These are phyloP conservation scores for Terfezia claveryi DNA, from an alignment of 495 filamentous ascomycete species.

Conservation along the genomic window DNA sequence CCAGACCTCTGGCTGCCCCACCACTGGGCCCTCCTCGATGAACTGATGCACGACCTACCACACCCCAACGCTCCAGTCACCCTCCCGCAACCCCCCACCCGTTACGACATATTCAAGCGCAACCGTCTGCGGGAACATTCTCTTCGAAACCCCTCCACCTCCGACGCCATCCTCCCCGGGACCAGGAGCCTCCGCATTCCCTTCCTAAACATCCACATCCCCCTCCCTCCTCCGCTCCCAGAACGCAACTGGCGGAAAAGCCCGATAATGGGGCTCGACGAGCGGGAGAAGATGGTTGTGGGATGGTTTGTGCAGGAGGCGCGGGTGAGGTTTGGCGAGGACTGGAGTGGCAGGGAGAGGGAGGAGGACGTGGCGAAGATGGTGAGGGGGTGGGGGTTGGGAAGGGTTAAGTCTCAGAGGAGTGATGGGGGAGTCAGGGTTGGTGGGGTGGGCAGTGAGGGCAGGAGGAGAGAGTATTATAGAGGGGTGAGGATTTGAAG, in stretches of 20 bases:
- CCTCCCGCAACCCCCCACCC: no score
- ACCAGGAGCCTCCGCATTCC: no score
- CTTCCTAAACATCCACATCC: no score
- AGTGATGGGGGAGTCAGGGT: neutral
- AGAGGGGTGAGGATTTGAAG: neutral
- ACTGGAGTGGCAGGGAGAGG: neutral
- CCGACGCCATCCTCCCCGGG: no score
- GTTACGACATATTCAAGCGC: no score
- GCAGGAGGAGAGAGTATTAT: neutral
- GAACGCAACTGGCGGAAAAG: neutral
- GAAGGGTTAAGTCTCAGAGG: neutral
- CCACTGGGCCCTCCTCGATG: no score
- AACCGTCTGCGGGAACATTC: no score
- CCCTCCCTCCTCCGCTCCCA: no score
- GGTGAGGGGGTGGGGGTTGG: neutral
- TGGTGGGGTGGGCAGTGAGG: neutral
- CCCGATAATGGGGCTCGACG: neutral
- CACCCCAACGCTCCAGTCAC: no score
- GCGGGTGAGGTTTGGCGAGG: neutral
- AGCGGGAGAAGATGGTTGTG: neutral
- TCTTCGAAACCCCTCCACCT: no score
- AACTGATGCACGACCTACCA: no score
- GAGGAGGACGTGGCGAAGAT: neutral
- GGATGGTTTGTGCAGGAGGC: neutral
- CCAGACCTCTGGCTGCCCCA: no score